Conservation (phyloP, 768 basidiomycete species). For the Neoboletus subvelutipes region DNA sequence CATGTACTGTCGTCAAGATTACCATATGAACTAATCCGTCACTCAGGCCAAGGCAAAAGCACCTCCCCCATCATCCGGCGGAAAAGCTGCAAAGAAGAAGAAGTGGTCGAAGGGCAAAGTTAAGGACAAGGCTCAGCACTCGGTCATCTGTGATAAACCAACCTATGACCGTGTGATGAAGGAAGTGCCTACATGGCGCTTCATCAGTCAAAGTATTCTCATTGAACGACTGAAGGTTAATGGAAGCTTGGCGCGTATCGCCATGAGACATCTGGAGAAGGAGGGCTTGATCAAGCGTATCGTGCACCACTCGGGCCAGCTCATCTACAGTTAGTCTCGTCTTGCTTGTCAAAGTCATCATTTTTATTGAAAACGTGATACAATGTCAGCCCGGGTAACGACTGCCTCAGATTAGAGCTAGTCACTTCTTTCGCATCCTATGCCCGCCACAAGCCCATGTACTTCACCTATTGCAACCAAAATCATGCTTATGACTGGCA, state of each 20-base stretch:
- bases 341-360: neutral
- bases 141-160: conserved; percentile 91
- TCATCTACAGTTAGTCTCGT: conserved; percentile 85
- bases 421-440: conserved; percentile 20
- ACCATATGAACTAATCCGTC: conserved; percentile 12
- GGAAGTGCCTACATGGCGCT: conserved; percentile 98
- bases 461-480: conserved; percentile 32
- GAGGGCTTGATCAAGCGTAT: conserved; percentile 94
- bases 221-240: conserved; percentile 98
- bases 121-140: conserved; percentile 99
- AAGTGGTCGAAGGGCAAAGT: conserved; percentile 99
- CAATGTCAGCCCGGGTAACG: conserved; percentile 42
- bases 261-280: conserved; percentile 90
- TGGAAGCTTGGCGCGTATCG: conserved; percentile 88
- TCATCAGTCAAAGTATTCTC: conserved; percentile 97
- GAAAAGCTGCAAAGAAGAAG: conserved; percentile 98
- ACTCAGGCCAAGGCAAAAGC: conserved; percentile 77
- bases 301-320: conserved; percentile 91
- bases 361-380: conserved; percentile 6
- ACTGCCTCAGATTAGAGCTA: conserved; percentile 39
- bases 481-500: conserved; percentile 29
- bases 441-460: conserved; percentile 36
- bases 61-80: conserved; percentile 61
- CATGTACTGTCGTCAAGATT: conserved; percentile 17
- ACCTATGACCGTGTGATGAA: conserved; percentile 94